Evolutionary conservation across 1,284 basidiomycete genomes (phyloP).

Genomic region (Ustilago sp.): DNA sequence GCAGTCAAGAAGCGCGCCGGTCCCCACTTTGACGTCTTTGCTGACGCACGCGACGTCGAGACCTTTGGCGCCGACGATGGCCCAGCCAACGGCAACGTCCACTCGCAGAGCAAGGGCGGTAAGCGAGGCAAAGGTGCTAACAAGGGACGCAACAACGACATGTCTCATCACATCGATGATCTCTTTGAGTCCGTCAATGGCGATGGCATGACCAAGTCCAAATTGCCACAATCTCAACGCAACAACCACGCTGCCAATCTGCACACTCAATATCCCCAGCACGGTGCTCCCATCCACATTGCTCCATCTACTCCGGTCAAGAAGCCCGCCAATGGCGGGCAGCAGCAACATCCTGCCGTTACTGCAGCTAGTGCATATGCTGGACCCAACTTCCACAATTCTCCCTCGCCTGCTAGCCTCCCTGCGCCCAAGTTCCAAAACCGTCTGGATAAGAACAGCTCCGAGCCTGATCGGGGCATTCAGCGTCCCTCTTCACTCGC

Average conservation of each 20-base stretch:
- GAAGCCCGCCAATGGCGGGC: constrained; percentile 30
- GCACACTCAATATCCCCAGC: constrained; percentile 29
- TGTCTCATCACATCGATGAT: constrained; percentile 49
- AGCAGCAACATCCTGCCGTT: constrained; percentile 41
- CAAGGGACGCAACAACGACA: constrained; percentile 37
- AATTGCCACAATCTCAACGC: constrained; percentile 31
- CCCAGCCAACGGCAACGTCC: constrained; percentile 11
- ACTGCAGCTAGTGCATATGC: constrained; percentile 58
- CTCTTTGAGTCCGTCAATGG: constrained; percentile 40
- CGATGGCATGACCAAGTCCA: constrained; percentile 31
- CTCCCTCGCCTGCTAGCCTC: constrained; percentile 61
- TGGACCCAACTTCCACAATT: constrained; percentile 65
- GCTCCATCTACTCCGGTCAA: constrained; percentile 47
- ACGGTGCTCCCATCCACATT: constrained; percentile 46
- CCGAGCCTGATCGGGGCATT: constrained; percentile 25
- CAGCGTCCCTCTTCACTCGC: constrained; percentile 38
- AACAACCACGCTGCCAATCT: constrained; percentile 18
- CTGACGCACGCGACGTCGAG: constrained; percentile 56
- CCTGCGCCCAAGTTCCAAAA: constrained; percentile 60
- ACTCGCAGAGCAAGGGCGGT: constrained; percentile 20
- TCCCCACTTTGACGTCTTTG: constrained; percentile 59
- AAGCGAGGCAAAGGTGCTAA: constrained; percentile 32
- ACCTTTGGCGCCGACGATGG: constrained; percentile 51
- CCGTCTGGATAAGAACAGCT: constrained; percentile 42
- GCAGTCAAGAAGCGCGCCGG: constrained; percentile 51